A percentile compares a stretch with the other conserved stretches of the same genome.
Conservation (phyloP, 345 rosid species). For the Eucalyptus caleyi region DNA sequence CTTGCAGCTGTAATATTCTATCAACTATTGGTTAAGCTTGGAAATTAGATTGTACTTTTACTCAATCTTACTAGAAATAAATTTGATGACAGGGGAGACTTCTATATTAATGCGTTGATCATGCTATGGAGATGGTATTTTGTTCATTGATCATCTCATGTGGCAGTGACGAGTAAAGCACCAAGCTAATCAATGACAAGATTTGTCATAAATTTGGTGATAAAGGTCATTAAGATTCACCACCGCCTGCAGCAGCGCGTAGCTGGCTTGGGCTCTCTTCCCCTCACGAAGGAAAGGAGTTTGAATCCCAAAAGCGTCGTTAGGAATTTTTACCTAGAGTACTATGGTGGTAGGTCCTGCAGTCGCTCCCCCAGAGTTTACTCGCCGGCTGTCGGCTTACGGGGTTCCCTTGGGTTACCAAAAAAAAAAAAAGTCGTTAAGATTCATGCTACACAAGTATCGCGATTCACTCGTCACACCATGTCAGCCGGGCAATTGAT, state of each 20-base stretch:
- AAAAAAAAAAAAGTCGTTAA: no score
- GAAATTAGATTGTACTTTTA: neutral
- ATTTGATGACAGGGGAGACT: neutral
- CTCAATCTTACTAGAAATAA: neutral
- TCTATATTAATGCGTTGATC: neutral
- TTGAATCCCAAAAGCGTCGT: no score
- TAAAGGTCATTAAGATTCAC: neutral
- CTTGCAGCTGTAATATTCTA: neutral
- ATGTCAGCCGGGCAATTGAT: neutral
- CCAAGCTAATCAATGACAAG: neutral
- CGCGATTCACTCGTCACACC: neutral
- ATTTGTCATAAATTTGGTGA: neutral
- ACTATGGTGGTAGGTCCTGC: no score
- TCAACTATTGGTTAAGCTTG: neutral
- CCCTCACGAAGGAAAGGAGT: no score
- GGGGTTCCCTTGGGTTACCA: no score
- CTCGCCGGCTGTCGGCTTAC: no score
- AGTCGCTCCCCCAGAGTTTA: no score
- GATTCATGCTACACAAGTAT: neutral
- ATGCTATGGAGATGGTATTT: neutral
- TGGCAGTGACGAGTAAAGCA: neutral
- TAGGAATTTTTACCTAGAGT: no score
- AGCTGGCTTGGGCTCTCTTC: no score
- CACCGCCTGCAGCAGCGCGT: no score
- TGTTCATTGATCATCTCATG: neutral